Evolutionary conservation across 2,329 filamentous ascomycete species (phyloP), one percentile per base, ranked within the genome.

Genomic region (Neopestalotiopsis sp.): DNA sequence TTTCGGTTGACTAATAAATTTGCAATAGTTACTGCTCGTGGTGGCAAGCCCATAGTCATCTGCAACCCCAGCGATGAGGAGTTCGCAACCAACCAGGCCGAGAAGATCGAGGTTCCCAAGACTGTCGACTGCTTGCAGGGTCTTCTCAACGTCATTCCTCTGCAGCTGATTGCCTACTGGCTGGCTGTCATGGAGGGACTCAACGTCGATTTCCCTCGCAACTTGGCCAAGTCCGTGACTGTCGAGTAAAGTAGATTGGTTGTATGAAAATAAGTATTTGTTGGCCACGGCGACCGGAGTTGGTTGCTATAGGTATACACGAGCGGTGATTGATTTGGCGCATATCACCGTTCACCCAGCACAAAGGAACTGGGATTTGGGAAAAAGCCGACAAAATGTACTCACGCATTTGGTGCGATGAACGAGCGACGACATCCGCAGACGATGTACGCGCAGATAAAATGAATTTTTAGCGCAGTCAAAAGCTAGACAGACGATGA

Each of bases 91-190:
- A 93, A 91, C 73, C 92, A 95, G 85, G 96, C 95, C 56, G 94
- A 97, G 87, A 97, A 95, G 88, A 98, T 99, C 75, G 95, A 98
- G 87, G 94, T 99, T 70, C 96, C 96, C 75, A 92, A 93, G 87
- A 98, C 95, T 6, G 94, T 98, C 70, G 96, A 99, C 80, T 93
- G 92, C 77, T 89, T 99, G 69, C 96, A 99, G 87, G 96, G 96
- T 82, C 91, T 99, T 75, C 89, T 99, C 79, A 99, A 99, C 83
- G 96, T 99, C 78, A 94, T 99, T 75, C 96, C 96, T 66, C 89
- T 99, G 78, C 96, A 99, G 87, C 88, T 99, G 76, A 98, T 99
- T 85, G 94, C 96, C 70, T 99, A 99, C 89, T 98, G 96, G 95
- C 90, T 99, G 73, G 96, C 96, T 67, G 95, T 99, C 77, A 92